phyloP scores from a whole-genome alignment of 768 basidiomycete genomes.

The Kwoniella bestiolae region DNA sequence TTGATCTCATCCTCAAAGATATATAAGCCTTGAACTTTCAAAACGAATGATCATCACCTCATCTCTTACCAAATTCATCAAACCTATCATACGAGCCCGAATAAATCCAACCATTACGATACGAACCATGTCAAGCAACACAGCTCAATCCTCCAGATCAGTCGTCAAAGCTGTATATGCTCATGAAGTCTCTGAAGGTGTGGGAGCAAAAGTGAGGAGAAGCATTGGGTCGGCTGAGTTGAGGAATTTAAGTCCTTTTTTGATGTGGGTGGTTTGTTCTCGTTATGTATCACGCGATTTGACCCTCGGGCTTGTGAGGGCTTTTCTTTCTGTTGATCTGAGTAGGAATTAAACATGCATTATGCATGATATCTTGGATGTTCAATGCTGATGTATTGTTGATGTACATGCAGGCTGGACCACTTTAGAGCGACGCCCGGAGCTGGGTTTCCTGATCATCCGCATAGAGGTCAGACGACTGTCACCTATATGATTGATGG shows the following conservation, averaged over 20 bases:
- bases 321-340: too few species aligned
- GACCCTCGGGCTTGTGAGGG: too few species aligned
- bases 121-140: not conserved
- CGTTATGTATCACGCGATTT: too few species aligned
- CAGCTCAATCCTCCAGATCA: slow-evolving; percentile 59
- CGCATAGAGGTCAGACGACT: slow-evolving; percentile 61
- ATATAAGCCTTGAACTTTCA: not conserved
- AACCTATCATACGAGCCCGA: too few species aligned
- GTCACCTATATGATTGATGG: slow-evolving; percentile 86
- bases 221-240: slow-evolving; percentile 78
- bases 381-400: too few species aligned
- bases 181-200: slow-evolving; percentile 62
- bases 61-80: too few species aligned
- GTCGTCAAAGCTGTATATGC: slow-evolving; percentile 79
- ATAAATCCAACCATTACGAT: not conserved
- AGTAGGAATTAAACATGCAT: too few species aligned
- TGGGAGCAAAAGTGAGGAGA: slow-evolving; percentile 78
- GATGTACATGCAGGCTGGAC: slow-evolving; percentile 61
- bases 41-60: not conserved
- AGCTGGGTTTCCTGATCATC: slow-evolving; percentile 84
- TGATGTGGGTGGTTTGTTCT: slow-evolving; percentile 64
- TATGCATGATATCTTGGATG: too few species aligned
- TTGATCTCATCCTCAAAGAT: too few species aligned
- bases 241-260: slow-evolving; percentile 84
- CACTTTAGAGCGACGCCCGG: slow-evolving; percentile 68